Evolutionary conservation across 2,329 filamentous ascomycete genomes (phyloP).

Genomic region (Diaporthe citri): DNA sequence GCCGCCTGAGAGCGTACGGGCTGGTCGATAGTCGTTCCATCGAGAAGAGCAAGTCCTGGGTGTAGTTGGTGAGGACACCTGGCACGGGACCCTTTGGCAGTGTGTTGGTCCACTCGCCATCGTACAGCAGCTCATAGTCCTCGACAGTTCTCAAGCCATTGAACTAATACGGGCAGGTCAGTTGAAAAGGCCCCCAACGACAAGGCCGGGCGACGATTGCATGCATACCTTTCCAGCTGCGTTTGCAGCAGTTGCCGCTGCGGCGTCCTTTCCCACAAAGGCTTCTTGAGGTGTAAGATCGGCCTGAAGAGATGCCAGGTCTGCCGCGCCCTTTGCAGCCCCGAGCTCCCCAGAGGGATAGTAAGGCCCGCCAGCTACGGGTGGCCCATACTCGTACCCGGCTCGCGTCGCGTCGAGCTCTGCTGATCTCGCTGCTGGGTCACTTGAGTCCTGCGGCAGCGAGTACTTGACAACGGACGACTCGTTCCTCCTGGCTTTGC

Average conservation of each 20-base stretch:
- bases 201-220: neutral
- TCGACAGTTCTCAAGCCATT: slow-evolving; percentile 49
- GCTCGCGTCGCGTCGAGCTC: slow-evolving; percentile 21
- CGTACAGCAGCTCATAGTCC: slow-evolving; percentile 57
- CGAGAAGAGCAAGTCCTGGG: slow-evolving; percentile 59
- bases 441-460: slow-evolving; percentile 5
- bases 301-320: slow-evolving; percentile 33
- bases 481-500: slow-evolving; percentile 18
- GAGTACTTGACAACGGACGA: slow-evolving; percentile 20
- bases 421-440: slow-evolving; percentile 6
- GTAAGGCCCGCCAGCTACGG: slow-evolving; percentile 40
- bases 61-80: slow-evolving; percentile 58
- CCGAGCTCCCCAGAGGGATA: slow-evolving; percentile 40
- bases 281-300: slow-evolving; percentile 30
- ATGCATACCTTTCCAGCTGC: slow-evolving; percentile 32
- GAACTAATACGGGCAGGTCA: slow-evolving; percentile 40
- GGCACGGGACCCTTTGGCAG: slow-evolving; percentile 51
- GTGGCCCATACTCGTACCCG: slow-evolving; percentile 35
- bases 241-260: neutral
- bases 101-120: slow-evolving; percentile 54
- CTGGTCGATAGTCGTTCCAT: slow-evolving; percentile 61
- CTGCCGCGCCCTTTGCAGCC: slow-evolving; percentile 32
- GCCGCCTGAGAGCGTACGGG: slow-evolving; percentile 54
- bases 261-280: slow-evolving; percentile 15
- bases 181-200: neutral